Conservation (phyloP, 805 yeast species). For the Blastobotrys robertii region DNA sequence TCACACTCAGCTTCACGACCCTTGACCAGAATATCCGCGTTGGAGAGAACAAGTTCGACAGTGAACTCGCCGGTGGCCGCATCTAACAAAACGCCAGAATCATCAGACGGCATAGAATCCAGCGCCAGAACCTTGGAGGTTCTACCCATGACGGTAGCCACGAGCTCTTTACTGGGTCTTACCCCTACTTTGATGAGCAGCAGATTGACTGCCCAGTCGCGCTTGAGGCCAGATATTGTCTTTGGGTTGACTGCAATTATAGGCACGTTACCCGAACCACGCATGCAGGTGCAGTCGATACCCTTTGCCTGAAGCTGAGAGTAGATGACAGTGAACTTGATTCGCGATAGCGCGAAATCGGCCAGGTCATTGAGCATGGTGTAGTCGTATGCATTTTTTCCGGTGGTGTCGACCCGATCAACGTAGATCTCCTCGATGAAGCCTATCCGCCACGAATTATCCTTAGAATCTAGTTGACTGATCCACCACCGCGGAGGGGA, state of each 20-base stretch:
- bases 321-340: slow-evolving; percentile 4
- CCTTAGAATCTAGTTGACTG: slow-evolving; percentile 24
- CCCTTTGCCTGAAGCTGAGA: no score
- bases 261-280: slow-evolving; percentile 3
- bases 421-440: slow-evolving; percentile 20
- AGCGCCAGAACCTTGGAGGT: slow-evolving; percentile 1
- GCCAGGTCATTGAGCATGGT: slow-evolving; percentile 19
- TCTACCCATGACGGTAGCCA: no score
- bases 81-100: slow-evolving; percentile 19
- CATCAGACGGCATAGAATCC: slow-evolving; percentile 14
- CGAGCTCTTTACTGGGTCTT: slow-evolving; percentile 3
- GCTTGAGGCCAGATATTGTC: slow-evolving; percentile 5
- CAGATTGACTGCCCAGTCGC: neutral
- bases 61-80: slow-evolving; percentile 15
- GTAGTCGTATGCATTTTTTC: slow-evolving; percentile 19
- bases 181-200: slow-evolving; percentile 16
- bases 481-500: slow-evolving; percentile 28
- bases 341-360: slow-evolving; percentile 18
- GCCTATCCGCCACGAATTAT: slow-evolving; percentile 17
- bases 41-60: neutral
- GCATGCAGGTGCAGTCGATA: no score
- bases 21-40: neutral
- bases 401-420: slow-evolving; percentile 6
- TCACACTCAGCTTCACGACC: slow-evolving; percentile 1
- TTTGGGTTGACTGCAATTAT: slow-evolving; percentile 12